phyloP scores from a whole-genome alignment of 208 protist genomes.

The Trypanosoma conorhini region DNA sequence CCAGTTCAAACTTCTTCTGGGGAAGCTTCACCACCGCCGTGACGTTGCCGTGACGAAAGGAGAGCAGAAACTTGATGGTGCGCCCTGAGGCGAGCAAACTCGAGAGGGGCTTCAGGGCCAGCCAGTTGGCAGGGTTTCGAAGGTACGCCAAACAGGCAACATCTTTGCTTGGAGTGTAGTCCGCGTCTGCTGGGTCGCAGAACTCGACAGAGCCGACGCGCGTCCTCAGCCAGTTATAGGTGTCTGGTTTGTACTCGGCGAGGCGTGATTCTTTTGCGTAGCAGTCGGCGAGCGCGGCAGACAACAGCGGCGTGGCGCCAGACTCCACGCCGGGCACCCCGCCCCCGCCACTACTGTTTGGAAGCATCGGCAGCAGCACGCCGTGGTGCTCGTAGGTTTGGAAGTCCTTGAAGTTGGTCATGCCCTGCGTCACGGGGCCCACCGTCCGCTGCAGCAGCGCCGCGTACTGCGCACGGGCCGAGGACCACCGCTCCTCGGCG shows the following conservation, averaged over 20 bases:
- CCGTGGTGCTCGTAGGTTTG: slow-evolving; percentile 17
- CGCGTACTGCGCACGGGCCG: neutral
- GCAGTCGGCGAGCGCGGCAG: neutral
- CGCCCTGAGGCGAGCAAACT: slow-evolving; percentile 28
- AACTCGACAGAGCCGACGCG: slow-evolving; percentile 12
- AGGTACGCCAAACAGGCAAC: slow-evolving; percentile 38
- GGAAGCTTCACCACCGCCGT: slow-evolving; percentile 50
- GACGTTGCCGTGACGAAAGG: slow-evolving; percentile 34
- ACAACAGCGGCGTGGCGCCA: slow-evolving; percentile 15
- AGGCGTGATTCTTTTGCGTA: slow-evolving; percentile 9
- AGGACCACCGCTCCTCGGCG: neutral
- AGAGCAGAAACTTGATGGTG: slow-evolving; percentile 47
- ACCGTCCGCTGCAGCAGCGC: slow-evolving; percentile 2
- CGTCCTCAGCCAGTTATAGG: neutral
- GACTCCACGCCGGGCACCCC: neutral
- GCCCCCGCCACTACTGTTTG: neutral
- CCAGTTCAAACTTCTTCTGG: slow-evolving; percentile 34
- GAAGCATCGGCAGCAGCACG: slow-evolving; percentile 10
- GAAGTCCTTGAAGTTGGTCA: slow-evolving; percentile 19
- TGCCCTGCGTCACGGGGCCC: slow-evolving; percentile 4
- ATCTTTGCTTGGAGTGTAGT: slow-evolving; percentile 35
- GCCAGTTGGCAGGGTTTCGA: slow-evolving; percentile 34
- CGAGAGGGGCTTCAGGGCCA: slow-evolving; percentile 40
- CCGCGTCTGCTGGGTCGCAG: slow-evolving; percentile 36
- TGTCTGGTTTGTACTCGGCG: slow-evolving; percentile 3